A percentile compares a stretch with the other conserved stretches of the same genome.
Conservation (phyloP, 139 green algal genomes). For the Ettlia oleoabundans region DNA sequence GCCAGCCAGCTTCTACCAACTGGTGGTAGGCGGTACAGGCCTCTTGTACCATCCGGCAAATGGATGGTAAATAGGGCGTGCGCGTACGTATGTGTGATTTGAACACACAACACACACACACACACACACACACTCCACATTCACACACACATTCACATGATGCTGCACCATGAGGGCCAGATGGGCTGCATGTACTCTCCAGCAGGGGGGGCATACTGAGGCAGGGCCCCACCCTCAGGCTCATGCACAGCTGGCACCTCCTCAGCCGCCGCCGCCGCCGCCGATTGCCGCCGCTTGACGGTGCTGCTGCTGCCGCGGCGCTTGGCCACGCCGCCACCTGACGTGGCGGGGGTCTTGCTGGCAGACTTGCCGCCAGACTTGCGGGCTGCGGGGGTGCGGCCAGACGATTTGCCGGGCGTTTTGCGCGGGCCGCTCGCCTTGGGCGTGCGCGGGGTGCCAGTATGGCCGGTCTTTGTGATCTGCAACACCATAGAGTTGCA, state of each 20-base stretch:
- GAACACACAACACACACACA: neutral
- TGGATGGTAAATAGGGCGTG: neutral
- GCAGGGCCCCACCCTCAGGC: neutral
- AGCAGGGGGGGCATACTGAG: neutral
- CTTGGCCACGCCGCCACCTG: constrained; percentile 8
- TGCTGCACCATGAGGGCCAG: neutral
- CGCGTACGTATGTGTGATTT: too few species aligned
- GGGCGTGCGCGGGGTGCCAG: neutral
- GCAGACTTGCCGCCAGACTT: neutral
- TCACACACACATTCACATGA: neutral
- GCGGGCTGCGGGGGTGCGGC: too few species aligned
- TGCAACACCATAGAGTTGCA: neutral
- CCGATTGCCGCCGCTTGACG: neutral
- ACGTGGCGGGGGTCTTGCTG: constrained; percentile 8
- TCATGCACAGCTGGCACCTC: neutral
- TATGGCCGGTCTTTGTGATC: constrained; percentile 7
- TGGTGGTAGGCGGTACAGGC: too few species aligned
- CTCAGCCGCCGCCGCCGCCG: neutral
- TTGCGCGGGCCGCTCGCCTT: neutral
- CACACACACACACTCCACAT: neutral
- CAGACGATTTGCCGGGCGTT: too few species aligned
- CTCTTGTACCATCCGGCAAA: too few species aligned
- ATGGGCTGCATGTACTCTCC: neutral
- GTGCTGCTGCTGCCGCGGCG: neutral
- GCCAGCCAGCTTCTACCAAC: too few species aligned